Conservation (phyloP, 257 asterid species). For the Sherardia arvensis region DNA sequence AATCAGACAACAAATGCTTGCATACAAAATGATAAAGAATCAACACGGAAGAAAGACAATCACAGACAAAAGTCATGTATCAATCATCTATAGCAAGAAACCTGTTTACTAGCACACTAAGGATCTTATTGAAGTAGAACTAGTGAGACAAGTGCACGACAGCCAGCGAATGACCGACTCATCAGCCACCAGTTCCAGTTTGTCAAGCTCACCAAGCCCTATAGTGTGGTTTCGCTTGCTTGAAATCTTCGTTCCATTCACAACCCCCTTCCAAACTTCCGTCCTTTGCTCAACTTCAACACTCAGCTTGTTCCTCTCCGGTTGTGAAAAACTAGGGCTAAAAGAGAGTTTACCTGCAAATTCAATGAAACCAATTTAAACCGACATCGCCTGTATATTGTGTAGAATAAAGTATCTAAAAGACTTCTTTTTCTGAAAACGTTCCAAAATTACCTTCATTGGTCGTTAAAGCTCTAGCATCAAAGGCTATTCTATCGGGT, state of each 20-base stretch:
- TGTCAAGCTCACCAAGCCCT: constrained; percentile 49
- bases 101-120: constrained; percentile 32
- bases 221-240: constrained; percentile 53
- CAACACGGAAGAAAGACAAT: not conserved
- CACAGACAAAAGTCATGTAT: not conserved
- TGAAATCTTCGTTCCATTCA: constrained; percentile 18
- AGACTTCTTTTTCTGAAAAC: not conserved
- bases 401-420: not conserved
- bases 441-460: constrained; percentile 26
- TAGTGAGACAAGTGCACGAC: constrained; percentile 42
- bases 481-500: constrained; percentile 18
- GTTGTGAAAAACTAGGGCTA: constrained; percentile 23
- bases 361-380: constrained; percentile 1
- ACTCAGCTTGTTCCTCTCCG: constrained; percentile 5
- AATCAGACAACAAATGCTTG: not conserved
- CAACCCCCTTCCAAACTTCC: constrained; percentile 22
- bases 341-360: constrained; percentile 30
- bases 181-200: constrained; percentile 27
- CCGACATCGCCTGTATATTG: too few species aligned
- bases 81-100: not conserved
- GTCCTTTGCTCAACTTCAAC: constrained; percentile 25
- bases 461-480: constrained; percentile 17
- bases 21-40: not conserved
- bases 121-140: constrained; percentile 30
- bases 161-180: constrained; percentile 55